Evolutionary conservation across 768 basidiomycete species (phyloP).

Genomic region (Coprinopsis cinerea): DNA sequence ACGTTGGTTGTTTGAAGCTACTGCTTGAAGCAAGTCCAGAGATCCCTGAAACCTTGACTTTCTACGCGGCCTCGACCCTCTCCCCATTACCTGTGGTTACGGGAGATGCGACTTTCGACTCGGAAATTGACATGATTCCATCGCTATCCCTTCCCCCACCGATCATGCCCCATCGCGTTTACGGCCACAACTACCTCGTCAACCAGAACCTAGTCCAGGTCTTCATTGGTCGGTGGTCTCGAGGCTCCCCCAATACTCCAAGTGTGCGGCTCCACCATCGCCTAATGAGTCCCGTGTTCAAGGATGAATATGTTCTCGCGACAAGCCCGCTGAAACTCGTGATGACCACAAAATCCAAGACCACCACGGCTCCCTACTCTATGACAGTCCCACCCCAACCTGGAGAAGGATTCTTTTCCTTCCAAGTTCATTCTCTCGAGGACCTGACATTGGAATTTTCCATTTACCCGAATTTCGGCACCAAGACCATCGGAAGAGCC

Average conservation of each 20-base stretch:
- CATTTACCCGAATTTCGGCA: slow-evolving; percentile 95
- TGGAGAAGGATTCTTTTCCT: slow-evolving; percentile 68
- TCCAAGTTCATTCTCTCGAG: slow-evolving; percentile 76
- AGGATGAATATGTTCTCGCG: slow-evolving; percentile 60
- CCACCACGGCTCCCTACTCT: slow-evolving; percentile 83
- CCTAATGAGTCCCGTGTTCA: slow-evolving; percentile 61
- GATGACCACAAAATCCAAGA: slow-evolving; percentile 83
- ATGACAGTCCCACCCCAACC: slow-evolving; percentile 80
- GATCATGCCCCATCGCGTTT: slow-evolving; percentile 96
- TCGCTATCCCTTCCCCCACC: slow-evolving; percentile 94
- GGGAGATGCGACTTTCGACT: slow-evolving; percentile 34
- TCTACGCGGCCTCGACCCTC: slow-evolving; percentile 20
- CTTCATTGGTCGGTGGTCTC: slow-evolving; percentile 66
- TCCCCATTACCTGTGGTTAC: slow-evolving; percentile 35
- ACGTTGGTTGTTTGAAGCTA: slow-evolving; percentile 58
- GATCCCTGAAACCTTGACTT: slow-evolving; percentile 19
- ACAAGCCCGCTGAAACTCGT: slow-evolving; percentile 90
- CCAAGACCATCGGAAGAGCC: slow-evolving; percentile 91
- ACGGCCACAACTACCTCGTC: slow-evolving; percentile 95
- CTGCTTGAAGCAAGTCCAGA: slow-evolving; percentile 45
- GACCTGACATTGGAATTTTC: slow-evolving; percentile 85
- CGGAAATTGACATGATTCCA: slow-evolving; percentile 89
- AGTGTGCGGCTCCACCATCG: slow-evolving; percentile 70
- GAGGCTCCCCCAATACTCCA: slow-evolving; percentile 26
- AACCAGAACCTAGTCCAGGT: slow-evolving; percentile 82